Evolutionary conservation across 2,329 filamentous ascomycete species (phyloP).

Genomic region (Cladosporium halotolerans): DNA sequence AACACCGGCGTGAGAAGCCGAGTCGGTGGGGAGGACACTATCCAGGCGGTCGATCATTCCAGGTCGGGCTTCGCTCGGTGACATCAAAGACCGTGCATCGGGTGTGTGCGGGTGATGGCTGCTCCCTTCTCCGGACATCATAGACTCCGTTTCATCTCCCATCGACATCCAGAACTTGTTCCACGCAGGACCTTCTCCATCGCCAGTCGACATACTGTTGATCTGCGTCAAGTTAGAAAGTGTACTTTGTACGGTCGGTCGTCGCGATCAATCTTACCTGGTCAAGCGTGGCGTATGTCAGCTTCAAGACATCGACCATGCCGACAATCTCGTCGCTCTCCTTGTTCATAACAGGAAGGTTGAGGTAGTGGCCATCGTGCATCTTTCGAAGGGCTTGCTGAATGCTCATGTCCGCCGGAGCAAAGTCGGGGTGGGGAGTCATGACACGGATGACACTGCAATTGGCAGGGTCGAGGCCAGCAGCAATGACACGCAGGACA

Average conservation of each 20-base stretch:
- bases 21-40: conserved; percentile 87
- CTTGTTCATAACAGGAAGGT: conserved; percentile 91
- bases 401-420: conserved; percentile 97
- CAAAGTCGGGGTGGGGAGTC: conserved; percentile 98
- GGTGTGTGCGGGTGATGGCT: conserved; percentile 61
- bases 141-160: conserved; percentile 87
- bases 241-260: neutral
- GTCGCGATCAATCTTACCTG: conserved; percentile 53
- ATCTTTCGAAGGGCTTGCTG: conserved; percentile 97
- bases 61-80: conserved; percentile 63
- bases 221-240: conserved; percentile 41
- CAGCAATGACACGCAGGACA: conserved; percentile 93
- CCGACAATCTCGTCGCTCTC: conserved; percentile 94
- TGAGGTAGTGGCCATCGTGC: conserved; percentile 98
- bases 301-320: conserved; percentile 97
- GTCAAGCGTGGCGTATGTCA: conserved; percentile 95
- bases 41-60: conserved; percentile 61
- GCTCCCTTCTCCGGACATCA: conserved; percentile 86
- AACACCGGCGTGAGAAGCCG: conserved; percentile 82
- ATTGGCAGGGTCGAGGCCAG: conserved; percentile 84
- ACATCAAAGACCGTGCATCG: conserved; percentile 70
- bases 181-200: conserved; percentile 94
- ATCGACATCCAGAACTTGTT: conserved; percentile 99
- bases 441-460: conserved; percentile 98
- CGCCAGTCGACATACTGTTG: conserved; percentile 84